Percentiles rank a stretch among this genome's conserved stretches.
Evolutionary conservation across 768 basidiomycete species (phyloP).

Genomic region (Kwoniella newhampshirensis): DNA sequence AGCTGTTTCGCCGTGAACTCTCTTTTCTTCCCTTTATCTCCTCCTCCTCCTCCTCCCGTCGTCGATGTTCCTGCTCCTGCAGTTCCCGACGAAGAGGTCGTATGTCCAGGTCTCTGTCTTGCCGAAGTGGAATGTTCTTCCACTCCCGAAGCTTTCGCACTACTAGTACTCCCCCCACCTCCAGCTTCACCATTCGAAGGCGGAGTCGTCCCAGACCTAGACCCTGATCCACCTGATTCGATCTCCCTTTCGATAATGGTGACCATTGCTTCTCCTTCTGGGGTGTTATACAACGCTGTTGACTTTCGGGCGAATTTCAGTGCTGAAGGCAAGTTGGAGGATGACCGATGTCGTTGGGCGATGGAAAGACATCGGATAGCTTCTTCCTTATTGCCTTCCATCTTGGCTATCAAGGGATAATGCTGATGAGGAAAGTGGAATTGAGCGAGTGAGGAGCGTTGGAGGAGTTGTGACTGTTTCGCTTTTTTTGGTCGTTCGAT

Average conservation of each 20-base stretch:
- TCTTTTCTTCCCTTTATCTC: slow-evolving; percentile 60
- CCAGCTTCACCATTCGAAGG: slow-evolving; percentile 33
- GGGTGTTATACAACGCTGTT: slow-evolving; percentile 73
- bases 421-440: too few relatives aligned
- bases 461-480: too few relatives aligned
- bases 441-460: neutral
- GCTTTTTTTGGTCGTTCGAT: too few relatives aligned
- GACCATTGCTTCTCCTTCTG: slow-evolving; percentile 70
- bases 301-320: slow-evolving; percentile 89
- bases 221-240: slow-evolving; percentile 16
- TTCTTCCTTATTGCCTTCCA: slow-evolving; percentile 74
- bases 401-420: slow-evolving; percentile 8
- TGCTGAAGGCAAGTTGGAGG: slow-evolving; percentile 72
- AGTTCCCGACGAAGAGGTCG: slow-evolving; percentile 54
- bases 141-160: slow-evolving; percentile 55
- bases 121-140: slow-evolving; percentile 55
- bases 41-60: slow-evolving; percentile 8
- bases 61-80: slow-evolving; percentile 63
- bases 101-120: slow-evolving; percentile 58
- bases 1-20: slow-evolving; percentile 83
- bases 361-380: slow-evolving; percentile 77
- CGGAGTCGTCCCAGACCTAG: slow-evolving; percentile 53
- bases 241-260: slow-evolving; percentile 65
- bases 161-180: slow-evolving; percentile 51
- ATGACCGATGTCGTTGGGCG: slow-evolving; percentile 70